Percentiles rank a stretch among this genome's conserved stretches.
Conservation (phyloP, 2,329 filamentous ascomycete species). For the Didymellaceae sp. region DNA sequence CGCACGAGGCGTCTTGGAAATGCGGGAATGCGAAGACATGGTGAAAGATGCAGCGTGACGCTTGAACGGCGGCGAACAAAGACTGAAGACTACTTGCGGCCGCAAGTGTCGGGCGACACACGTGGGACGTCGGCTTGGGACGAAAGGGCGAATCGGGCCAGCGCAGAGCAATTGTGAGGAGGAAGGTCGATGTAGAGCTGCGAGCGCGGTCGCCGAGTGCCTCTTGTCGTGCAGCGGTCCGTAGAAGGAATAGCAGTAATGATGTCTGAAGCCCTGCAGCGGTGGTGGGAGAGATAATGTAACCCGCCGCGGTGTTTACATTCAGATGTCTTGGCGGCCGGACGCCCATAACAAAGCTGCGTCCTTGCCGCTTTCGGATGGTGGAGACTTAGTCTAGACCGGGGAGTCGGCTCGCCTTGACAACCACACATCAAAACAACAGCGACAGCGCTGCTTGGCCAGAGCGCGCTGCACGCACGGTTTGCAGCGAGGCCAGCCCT, state of each 20-base stretch:
- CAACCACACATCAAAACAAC: constrained; percentile 36
- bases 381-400: constrained; percentile 16
- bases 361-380: constrained; percentile 25
- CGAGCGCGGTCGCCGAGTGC: constrained; percentile 29
- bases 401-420: constrained; percentile 31
- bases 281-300: constrained; percentile 39
- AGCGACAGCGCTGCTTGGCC: constrained; percentile 25
- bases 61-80: constrained; percentile 2
- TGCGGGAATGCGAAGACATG: constrained; percentile 39
- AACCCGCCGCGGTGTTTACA: constrained; percentile 28
- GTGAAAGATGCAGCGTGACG: not conserved
- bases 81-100: constrained; percentile 16
- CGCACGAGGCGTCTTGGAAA: constrained; percentile 40
- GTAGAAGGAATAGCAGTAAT: constrained; percentile 46
- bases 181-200: constrained; percentile 22
- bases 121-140: constrained; percentile 24
- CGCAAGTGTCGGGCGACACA: constrained; percentile 18
- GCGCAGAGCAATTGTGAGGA: constrained; percentile 20
- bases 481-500: constrained; percentile 28
- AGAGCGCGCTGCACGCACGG: constrained; percentile 23
- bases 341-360: constrained; percentile 13
- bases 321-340: constrained; percentile 16
- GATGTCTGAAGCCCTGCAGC: constrained; percentile 33
- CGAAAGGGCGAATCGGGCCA: constrained; percentile 26
- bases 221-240: constrained; percentile 26